Percentiles rank a stretch among this genome's conserved stretches.
Conservation (phyloP, 2,329 filamentous ascomycete genomes). For the Cryphonectria parasitica region DNA sequence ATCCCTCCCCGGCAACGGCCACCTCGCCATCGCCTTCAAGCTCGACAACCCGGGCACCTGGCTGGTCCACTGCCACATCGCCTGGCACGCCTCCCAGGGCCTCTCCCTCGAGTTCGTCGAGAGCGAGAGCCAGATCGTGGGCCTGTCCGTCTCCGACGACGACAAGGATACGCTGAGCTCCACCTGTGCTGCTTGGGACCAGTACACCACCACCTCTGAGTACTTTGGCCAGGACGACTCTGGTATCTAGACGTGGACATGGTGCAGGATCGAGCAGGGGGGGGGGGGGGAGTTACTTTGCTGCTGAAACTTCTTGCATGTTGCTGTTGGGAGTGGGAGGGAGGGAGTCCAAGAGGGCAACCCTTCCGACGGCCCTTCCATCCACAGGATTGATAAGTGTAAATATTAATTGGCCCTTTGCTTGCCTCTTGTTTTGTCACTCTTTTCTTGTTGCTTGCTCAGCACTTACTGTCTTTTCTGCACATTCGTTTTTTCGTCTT, state of each 20-base stretch:
- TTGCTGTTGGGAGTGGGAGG: not conserved
- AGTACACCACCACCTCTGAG: constrained; percentile 30
- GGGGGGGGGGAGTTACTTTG: not conserved
- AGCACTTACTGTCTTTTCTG: not conserved
- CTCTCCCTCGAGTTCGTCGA: constrained; percentile 44
- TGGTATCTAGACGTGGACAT: constrained; percentile 29
- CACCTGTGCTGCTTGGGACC: constrained; percentile 28
- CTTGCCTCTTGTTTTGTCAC: not conserved
- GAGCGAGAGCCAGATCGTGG: constrained; percentile 31
- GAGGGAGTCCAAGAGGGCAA: not conserved
- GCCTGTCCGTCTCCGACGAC: constrained; percentile 12
- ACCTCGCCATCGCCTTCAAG: constrained; percentile 40
- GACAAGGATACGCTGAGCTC: constrained; percentile 30
- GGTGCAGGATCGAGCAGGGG: not conserved
- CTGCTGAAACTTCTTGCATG: not conserved
- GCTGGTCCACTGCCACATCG: constrained; percentile 38
- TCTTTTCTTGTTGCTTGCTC: not conserved
- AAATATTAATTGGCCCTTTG: not conserved
- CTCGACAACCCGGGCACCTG: constrained; percentile 42
- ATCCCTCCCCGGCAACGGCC: constrained; percentile 36
- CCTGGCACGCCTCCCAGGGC: constrained; percentile 41
- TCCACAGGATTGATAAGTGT: not conserved
- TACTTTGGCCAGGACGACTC: constrained; percentile 30
- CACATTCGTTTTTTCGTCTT: not conserved
- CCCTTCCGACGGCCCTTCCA: not conserved